These are phyloP conservation scores for Takakia lepidozioides DNA, from an alignment of 225 moss, liverwort and hornwort genomes.

Conservation along the genomic window DNA sequence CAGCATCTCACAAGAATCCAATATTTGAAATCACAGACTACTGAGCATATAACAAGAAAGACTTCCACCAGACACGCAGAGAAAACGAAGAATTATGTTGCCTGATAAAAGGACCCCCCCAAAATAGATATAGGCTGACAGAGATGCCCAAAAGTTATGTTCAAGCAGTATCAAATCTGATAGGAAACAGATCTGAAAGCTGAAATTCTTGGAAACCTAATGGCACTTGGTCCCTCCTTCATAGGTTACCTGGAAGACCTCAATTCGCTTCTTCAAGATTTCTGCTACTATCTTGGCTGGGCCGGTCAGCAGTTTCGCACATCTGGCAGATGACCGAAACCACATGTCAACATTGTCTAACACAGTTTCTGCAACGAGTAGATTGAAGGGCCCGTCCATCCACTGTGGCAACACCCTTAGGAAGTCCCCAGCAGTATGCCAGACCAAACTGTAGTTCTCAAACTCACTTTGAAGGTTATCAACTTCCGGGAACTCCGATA, in stretches of 20 bases:
- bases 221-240: too few species aligned
- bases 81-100: too few species aligned
- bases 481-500: conserved; percentile 55
- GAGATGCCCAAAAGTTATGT: too few species aligned
- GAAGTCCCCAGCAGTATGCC: conserved; percentile 63
- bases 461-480: conserved; percentile 39
- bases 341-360: conserved; percentile 50
- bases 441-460: conserved; percentile 49
- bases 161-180: too few species aligned
- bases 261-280: conserved; percentile 37
- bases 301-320: conserved; percentile 39
- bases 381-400: conserved; percentile 53
- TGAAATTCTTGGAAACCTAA: too few species aligned
- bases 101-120: not conserved
- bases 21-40: too few species aligned
- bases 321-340: conserved; percentile 53
- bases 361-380: conserved; percentile 52
- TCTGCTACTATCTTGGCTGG: conserved; percentile 59
- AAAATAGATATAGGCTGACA: too few species aligned
- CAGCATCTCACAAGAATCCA: too few species aligned
- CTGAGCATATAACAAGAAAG: too few species aligned
- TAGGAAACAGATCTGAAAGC: too few species aligned
- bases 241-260: conserved; percentile 40
- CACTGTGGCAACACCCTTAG: conserved; percentile 49
- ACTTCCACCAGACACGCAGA: too few species aligned